Base-by-base conservation (phyloP, 2,329 filamentous ascomycete genomes). In the Fusarium torreyae region DNA sequence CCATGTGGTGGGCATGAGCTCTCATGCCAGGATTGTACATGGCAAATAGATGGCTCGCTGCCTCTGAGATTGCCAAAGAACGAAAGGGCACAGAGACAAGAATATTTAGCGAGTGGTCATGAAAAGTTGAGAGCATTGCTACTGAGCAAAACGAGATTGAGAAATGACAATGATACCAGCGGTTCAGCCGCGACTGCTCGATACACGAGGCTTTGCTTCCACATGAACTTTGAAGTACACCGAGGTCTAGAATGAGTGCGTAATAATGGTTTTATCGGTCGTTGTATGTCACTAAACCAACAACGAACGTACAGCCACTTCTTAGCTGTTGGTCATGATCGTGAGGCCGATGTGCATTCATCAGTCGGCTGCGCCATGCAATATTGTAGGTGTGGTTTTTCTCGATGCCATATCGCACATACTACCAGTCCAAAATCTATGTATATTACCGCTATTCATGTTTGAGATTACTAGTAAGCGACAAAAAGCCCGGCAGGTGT, bases 111-210 rank as follows among this genome's bases (percentile, higher is more conserved):
- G 53, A 63, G 58, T 39, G 51, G 51, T 42, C 43, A 62, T 61
- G 39, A 68, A 75, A 74, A 73, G 66, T 56, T 66, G 56, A 58
- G 64, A 72, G 67, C 61, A 66, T 68, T 69, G 59, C 63, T 64
- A 50, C 58, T 46, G 49, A 33, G 64, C 66, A 62, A 63, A 60
- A 51, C 65, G 55, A 71, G 72, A 66, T 72, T 61, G 67, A 69
- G 57, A 70, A 71, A 72, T 65, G 58, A 65, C 66, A 74, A 74
- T 69, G 72, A 74, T 71, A 71, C 57, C 60, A 57, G 67, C 64
- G 60, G 65, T 54, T 55, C 44, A 39, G 24, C 52, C 71, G 67
- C 70, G 58, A 71, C 63, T 57, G 56, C 55, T 69, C 66, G 71
- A 71, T 50, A 57, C 46, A 74, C 20, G 59, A 53, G 28, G 15